Conservation (phyloP, 805 yeast genomes). For the Saccharomycopsis fermentans region DNA sequence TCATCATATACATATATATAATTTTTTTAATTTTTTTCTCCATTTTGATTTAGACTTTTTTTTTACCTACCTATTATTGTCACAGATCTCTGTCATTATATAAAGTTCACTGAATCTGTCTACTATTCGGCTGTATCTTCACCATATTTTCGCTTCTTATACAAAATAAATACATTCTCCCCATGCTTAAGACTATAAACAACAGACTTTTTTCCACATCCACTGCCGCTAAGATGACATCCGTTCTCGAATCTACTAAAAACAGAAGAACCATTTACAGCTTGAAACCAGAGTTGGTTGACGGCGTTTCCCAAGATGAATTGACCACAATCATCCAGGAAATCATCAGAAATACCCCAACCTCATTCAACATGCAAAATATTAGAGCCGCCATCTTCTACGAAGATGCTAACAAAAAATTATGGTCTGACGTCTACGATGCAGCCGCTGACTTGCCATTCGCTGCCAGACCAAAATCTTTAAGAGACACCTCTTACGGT, state of each 20-base stretch:
- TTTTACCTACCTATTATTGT: neutral
- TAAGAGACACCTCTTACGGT: constrained; percentile 38
- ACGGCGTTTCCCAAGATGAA: constrained; percentile 30
- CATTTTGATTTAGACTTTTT: neutral
- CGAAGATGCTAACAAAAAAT: constrained; percentile 35
- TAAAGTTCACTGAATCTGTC: neutral
- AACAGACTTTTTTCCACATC: constrained; percentile 4
- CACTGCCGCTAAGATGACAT: neutral
- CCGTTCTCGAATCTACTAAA: constrained; percentile 7
- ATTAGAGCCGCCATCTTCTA: constrained; percentile 38
- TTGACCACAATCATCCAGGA: constrained; percentile 33
- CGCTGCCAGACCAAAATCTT: constrained; percentile 33
- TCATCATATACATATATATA: neutral
- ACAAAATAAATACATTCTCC: no score
- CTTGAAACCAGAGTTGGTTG: constrained; percentile 35
- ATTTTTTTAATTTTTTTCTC: neutral
- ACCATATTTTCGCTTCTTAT: no score
- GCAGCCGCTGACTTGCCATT: constrained; percentile 27
- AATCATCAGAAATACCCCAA: constrained; percentile 39
- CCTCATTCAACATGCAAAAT: constrained; percentile 42
- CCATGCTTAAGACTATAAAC: neutral
- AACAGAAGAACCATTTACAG: constrained; percentile 35
- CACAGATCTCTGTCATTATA: neutral
- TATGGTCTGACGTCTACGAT: constrained; percentile 35
- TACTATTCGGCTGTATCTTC: neutral